Evolutionary conservation across 176 grass and related monocot genomes (phyloP), one percentile per base, ranked within the genome.

Genomic region (Ensete glaucum): DNA sequence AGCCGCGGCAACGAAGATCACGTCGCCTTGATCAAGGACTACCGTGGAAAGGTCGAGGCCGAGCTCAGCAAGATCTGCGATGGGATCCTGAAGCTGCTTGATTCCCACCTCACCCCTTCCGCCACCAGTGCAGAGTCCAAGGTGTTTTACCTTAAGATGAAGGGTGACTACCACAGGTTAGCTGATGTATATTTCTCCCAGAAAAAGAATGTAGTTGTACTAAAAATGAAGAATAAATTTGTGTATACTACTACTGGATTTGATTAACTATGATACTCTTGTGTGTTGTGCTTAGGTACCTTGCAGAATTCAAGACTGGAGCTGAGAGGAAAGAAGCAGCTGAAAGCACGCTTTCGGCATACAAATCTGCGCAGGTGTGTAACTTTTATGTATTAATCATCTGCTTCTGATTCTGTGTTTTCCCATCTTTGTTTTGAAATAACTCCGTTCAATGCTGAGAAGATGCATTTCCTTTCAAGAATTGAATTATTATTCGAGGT

Each of bases 131-230:
- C 54, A 57, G 54, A 57, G 12, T 57, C 54, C 0, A 57, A 57
- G 54, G 54, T 67, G 11, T 67, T 67, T 67, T 67, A 67, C 27
- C 64, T 67, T 5, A 67, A 67, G 64, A 67, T 67, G 54, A 57
- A 57, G 14, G 54, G 54, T 17, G 54, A 57, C 54, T 57, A 57
- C 54, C 54, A 57, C 54, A 57, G 54, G 54, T 57, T 57, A 15
- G 54, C 12, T 57, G 14, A 57, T 15, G 54, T 15, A 19, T 57
- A 57, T 57, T 57, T 17, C 12, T 57, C 17, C 17, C 17, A 19
- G 12, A 15, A 57, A 57, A 57, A 57, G 54, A 57, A 19, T 67
- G 17, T 17, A 57, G 17, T 15, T 57, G 10, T 17, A 16, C 12
- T 57, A 17, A 12, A 57, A 19, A 57, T 57, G 17, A 57, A 57